Evolutionary conservation across 2,329 filamentous ascomycete genomes (phyloP).

Genomic region (Beauveria scarabaeidicola): DNA sequence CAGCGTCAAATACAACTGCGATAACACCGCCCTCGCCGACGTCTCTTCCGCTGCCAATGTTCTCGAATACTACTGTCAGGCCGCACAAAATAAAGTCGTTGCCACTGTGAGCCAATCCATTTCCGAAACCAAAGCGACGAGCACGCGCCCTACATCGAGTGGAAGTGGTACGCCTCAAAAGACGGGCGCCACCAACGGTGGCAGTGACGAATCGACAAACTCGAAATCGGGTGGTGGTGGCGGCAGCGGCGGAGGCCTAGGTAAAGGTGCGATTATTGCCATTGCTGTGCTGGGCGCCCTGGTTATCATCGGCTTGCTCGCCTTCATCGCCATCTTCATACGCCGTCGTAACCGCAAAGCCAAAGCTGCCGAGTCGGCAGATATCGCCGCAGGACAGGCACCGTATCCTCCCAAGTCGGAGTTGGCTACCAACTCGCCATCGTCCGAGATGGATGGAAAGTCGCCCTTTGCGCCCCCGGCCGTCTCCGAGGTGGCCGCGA

Average conservation of each 20-base stretch:
- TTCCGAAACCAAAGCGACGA: slow-evolving; percentile 1
- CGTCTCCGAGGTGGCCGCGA: neutral
- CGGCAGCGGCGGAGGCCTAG: neutral
- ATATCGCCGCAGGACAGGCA: neutral
- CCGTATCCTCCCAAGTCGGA: neutral
- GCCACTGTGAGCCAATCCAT: slow-evolving; percentile 29
- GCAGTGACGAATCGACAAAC: neutral
- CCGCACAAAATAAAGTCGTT: slow-evolving; percentile 29
- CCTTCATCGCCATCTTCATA: neutral
- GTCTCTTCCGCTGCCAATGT: slow-evolving; percentile 32
- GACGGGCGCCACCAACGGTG: neutral
- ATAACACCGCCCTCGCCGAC: slow-evolving; percentile 29
- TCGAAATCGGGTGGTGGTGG: neutral
- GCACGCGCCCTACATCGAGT: neutral
- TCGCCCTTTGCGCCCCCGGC: neutral
- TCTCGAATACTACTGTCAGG: slow-evolving; percentile 36
- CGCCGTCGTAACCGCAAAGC: slow-evolving; percentile 8
- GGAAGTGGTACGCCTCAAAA: neutral
- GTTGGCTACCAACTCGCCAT: slow-evolving; percentile 1
- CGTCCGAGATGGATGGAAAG: slow-evolving; percentile 6
- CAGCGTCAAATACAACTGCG: slow-evolving; percentile 30
- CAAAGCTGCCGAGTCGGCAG: neutral
- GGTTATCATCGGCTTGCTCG: neutral
- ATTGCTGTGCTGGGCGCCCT: slow-evolving; percentile 4
- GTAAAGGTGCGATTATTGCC: slow-evolving; percentile 4